Percentiles rank a stretch among this genome's conserved stretches.
phyloP scores from a whole-genome alignment of 305 asterid species.

The Solanum hybrid region DNA sequence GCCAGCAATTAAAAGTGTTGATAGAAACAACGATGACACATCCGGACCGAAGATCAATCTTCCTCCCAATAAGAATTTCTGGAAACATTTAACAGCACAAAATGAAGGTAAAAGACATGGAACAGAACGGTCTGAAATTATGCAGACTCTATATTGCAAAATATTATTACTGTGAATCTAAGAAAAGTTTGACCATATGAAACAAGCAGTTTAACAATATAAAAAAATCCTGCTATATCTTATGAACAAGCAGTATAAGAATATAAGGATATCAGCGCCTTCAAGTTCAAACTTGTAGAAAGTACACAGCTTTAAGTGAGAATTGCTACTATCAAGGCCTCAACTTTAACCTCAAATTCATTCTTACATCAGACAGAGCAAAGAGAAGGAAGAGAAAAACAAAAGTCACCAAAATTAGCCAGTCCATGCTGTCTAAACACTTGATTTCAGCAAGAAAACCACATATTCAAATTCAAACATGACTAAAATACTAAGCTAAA shows the following conservation, averaged over 20 bases:
- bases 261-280: neutral
- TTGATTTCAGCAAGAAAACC: neutral
- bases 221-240: neutral
- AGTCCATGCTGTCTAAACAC: neutral
- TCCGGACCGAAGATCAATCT: slow-evolving; percentile 85
- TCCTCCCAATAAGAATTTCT: slow-evolving; percentile 75
- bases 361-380: neutral
- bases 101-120: neutral
- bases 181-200: neutral
- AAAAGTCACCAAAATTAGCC: neutral
- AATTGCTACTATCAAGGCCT: neutral
- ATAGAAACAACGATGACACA: slow-evolving; percentile 50
- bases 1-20: slow-evolving; percentile 42
- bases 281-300: neutral
- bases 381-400: neutral
- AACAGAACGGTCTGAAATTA: neutral
- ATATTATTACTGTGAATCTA: neutral
- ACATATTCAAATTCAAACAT: neutral
- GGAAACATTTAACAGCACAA: slow-evolving; percentile 19
- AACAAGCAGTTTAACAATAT: neutral
- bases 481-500: neutral
- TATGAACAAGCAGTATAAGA: neutral
- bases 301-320: neutral
- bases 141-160: neutral
- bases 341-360: neutral